Evolutionary conservation across 2,329 filamentous ascomycete species (phyloP).

Genomic region (Calonectria honghensis): DNA sequence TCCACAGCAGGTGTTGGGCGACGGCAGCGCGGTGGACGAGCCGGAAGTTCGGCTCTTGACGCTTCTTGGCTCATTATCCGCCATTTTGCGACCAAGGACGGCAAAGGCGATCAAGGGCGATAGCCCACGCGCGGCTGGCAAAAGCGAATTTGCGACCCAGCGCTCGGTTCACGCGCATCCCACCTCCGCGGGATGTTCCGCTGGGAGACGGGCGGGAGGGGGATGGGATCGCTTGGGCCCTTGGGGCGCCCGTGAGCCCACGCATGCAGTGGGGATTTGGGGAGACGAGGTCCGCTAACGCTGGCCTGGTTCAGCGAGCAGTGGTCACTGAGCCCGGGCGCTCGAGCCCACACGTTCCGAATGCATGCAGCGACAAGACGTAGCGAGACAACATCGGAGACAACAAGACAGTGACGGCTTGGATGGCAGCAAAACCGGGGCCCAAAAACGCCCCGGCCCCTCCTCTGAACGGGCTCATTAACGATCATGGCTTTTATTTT

Average conservation of each 20-base stretch:
- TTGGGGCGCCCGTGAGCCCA: slow-evolving; percentile 25
- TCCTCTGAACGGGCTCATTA: not conserved
- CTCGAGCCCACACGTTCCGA: slow-evolving; percentile 7
- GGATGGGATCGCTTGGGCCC: slow-evolving; percentile 19
- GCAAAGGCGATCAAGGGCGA: not conserved
- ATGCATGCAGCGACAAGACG: not conserved
- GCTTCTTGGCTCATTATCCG: slow-evolving; percentile 15
- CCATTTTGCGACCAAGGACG: slow-evolving; percentile 7
- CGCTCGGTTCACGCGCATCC: slow-evolving; percentile 23
- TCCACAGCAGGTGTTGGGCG: slow-evolving; percentile 17
- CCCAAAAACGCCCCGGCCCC: not conserved
- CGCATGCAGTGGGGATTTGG: slow-evolving; percentile 9
- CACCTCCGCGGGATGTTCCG: slow-evolving; percentile 24
- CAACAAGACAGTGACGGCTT: slow-evolving; percentile 28
- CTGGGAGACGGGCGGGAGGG: slow-evolving; percentile 15
- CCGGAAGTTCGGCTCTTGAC: slow-evolving; percentile 16
- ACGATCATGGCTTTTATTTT: not conserved
- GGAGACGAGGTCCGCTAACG: slow-evolving; percentile 9
- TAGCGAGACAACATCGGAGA: slow-evolving; percentile 34
- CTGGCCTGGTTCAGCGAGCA: not conserved
- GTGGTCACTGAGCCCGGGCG: slow-evolving; percentile 17
- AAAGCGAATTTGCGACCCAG: slow-evolving; percentile 19
- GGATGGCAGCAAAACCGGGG: slow-evolving; percentile 31
- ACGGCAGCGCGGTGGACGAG: not conserved
- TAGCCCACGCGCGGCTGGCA: slow-evolving; percentile 12